These are phyloP conservation scores for Venustampulla echinocandica DNA, from an alignment of 495 filamentous ascomycete species.

Conservation along the genomic window DNA sequence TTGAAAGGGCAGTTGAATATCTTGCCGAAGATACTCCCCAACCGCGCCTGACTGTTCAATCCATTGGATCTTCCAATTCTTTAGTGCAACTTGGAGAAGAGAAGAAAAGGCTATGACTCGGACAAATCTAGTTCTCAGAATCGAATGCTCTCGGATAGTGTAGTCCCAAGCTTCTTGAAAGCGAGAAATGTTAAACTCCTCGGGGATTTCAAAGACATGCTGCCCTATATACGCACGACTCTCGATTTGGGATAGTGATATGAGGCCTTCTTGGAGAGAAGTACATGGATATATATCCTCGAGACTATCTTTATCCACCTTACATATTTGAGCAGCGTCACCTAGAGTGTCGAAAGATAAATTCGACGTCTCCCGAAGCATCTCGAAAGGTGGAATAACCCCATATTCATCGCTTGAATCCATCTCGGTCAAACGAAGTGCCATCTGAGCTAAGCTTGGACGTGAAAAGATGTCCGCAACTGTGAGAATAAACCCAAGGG, in stretches of 20 bases:
- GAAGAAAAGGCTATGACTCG: slow-evolving; percentile 34
- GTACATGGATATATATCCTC: slow-evolving; percentile 63
- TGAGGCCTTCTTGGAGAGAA: slow-evolving; percentile 60
- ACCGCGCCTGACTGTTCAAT: background rate
- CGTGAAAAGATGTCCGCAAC: slow-evolving; percentile 43
- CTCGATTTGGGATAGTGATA: slow-evolving; percentile 52
- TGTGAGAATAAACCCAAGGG: slow-evolving; percentile 43
- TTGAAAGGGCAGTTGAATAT: slow-evolving; percentile 10
- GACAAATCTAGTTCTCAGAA: slow-evolving; percentile 49
- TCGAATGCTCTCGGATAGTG: slow-evolving; percentile 37
- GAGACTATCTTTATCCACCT: slow-evolving; percentile 30
- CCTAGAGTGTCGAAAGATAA: background rate
- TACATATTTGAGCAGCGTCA: slow-evolving; percentile 2
- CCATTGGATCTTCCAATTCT: slow-evolving; percentile 21
- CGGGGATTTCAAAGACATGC: slow-evolving; percentile 33
- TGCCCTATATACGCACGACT: slow-evolving; percentile 51
- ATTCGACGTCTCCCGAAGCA: slow-evolving; percentile 21
- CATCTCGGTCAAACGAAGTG: slow-evolving; percentile 28
- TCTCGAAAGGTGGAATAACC: slow-evolving; percentile 41
- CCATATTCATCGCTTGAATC: slow-evolving; percentile 30
- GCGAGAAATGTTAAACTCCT: slow-evolving; percentile 32
- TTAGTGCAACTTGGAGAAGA: slow-evolving; percentile 48
- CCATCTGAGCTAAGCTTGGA: background rate
- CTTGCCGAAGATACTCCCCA: background rate
- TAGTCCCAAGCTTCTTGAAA: slow-evolving; percentile 49